Conservation (phyloP, 768 basidiomycete species). For the Fomitopsis pulvina region DNA sequence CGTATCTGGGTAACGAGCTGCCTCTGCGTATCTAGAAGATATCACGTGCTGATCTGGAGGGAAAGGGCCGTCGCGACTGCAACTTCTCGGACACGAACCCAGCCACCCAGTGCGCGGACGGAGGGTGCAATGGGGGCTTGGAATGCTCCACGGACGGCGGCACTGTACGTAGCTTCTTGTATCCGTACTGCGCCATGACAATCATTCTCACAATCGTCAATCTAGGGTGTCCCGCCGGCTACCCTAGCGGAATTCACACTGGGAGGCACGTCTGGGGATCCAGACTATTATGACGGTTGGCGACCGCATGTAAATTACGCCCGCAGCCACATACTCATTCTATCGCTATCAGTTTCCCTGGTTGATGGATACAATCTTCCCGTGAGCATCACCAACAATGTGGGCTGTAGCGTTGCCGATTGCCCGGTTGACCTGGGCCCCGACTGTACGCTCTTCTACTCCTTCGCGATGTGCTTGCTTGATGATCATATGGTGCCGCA, state of each 20-base stretch:
- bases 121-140: conserved; percentile 37
- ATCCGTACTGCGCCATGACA: background rate
- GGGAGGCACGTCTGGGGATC: conserved; percentile 13
- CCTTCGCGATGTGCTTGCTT: conserved; percentile 9
- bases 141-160: conserved; percentile 29
- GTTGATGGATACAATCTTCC: conserved; percentile 30
- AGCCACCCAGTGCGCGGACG: conserved; percentile 29
- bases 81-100: conserved; percentile 28
- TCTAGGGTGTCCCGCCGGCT: conserved; percentile 28
- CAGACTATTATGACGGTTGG: conserved; percentile 29
- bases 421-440: conserved; percentile 33
- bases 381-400: conserved; percentile 25
- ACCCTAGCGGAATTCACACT: conserved; percentile 33
- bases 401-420: conserved; percentile 27
- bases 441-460: conserved; percentile 24
- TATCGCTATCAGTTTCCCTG: conserved; percentile 18
- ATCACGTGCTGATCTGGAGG: background rate
- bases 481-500: background rate
- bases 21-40: background rate
- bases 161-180: conserved; percentile 22
- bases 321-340: background rate
- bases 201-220: background rate
- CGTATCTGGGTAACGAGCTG: conserved; percentile 29
- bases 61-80: conserved; percentile 32
- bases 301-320: background rate